Conservation (phyloP, 305 asterid species). For the Solanum chacoense region DNA sequence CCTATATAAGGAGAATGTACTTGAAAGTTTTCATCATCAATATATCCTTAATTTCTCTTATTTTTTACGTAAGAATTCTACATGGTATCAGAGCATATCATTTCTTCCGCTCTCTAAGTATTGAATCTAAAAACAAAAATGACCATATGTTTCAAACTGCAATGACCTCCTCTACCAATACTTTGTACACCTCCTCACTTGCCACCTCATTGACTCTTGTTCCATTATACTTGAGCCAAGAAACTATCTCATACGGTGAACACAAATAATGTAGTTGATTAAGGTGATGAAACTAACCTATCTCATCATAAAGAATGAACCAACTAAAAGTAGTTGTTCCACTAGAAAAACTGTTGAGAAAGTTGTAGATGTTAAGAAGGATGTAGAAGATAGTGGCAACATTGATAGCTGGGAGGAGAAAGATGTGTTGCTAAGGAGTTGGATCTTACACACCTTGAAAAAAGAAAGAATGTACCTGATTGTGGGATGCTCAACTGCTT, state of each 20-base stretch:
- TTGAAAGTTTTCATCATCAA: not conserved
- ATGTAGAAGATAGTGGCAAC: not conserved
- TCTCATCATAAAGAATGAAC: not conserved
- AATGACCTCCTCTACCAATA: not conserved
- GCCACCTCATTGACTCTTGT: not conserved
- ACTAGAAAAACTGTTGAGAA: too few relatives aligned
- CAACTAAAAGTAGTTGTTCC: not conserved
- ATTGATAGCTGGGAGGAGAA: not conserved
- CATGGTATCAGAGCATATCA: not conserved
- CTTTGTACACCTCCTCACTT: not conserved
- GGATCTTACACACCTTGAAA: not conserved
- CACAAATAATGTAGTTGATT: not conserved
- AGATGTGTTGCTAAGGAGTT: not conserved
- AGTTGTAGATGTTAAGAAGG: not conserved
- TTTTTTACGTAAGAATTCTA: not conserved
- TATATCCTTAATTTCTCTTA: too few relatives aligned
- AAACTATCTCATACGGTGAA: not conserved
- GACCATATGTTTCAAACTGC: too few relatives aligned
- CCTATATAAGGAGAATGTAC: not conserved
- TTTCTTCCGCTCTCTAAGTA: not conserved
- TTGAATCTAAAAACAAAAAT: not conserved
- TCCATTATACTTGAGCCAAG: not conserved
- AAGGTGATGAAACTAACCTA: not conserved
- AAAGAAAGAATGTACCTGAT: too few relatives aligned
- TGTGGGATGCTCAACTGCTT: not conserved